A percentile compares a stretch with the other conserved stretches of the same genome.
Evolutionary conservation across 1,284 basidiomycete genomes (phyloP).

Genomic region (Takashimella koratensis): DNA sequence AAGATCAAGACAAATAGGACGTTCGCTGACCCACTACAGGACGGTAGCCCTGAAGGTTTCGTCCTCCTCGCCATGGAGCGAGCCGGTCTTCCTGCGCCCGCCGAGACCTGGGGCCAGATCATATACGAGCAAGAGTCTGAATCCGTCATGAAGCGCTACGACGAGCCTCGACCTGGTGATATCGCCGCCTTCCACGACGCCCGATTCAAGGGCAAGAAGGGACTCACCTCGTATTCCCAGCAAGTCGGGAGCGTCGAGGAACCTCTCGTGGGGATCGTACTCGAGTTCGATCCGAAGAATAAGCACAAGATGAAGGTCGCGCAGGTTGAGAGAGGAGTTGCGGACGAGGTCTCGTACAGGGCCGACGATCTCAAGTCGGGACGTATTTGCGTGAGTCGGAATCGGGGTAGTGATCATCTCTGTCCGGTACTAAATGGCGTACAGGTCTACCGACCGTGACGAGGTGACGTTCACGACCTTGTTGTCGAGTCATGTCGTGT

Average conservation of each 20-base stretch:
- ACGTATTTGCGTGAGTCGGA: conserved; percentile 3
- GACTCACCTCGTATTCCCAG: conserved; percentile 64
- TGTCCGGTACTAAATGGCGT: too few species aligned
- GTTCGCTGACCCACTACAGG: too few species aligned
- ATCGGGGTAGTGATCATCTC: too few species aligned
- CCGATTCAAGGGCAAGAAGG: conserved; percentile 81
- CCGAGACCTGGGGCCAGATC: conserved; percentile 60
- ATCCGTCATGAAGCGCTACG: conserved; percentile 65
- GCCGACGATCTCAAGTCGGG: conserved; percentile 18
- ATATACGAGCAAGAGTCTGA: conserved; percentile 67
- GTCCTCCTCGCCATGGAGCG: conserved; percentile 59
- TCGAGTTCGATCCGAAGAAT: conserved; percentile 70
- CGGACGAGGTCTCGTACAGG: conserved; percentile 16
- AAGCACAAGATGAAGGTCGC: conserved; percentile 78
- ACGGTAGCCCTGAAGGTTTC: conserved; percentile 76
- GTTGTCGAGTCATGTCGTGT: too few species aligned
- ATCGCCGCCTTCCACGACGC: conserved; percentile 71
- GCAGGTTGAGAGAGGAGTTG: conserved; percentile 56
- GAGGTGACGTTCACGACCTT: too few species aligned
- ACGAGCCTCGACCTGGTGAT: conserved; percentile 77
- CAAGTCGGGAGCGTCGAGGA: conserved; percentile 60
- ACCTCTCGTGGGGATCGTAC: conserved; percentile 68
- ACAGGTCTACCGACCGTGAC: too few species aligned
- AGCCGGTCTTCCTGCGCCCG: conserved; percentile 34
- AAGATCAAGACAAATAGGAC: too few species aligned